phyloP scores from a whole-genome alignment of 2,329 filamentous ascomycete species.

The Aaosphaeria arxii region DNA sequence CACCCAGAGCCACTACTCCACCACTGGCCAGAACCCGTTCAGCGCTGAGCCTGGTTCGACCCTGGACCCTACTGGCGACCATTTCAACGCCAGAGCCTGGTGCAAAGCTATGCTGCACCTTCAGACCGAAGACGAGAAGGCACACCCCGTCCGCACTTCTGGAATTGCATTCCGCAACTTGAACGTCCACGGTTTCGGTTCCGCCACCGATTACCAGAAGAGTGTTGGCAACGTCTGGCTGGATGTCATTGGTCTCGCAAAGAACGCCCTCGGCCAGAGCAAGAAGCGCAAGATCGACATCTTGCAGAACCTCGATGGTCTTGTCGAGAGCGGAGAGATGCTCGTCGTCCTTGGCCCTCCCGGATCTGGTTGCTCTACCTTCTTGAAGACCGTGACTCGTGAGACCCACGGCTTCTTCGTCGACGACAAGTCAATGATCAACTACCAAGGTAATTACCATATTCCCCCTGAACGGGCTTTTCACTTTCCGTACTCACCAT shows the following conservation, averaged over 20 bases:
- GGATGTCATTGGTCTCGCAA: constrained; percentile 37
- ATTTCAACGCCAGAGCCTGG: constrained; percentile 50
- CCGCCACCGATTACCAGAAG: constrained; percentile 51
- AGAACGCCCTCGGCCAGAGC: constrained; percentile 31
- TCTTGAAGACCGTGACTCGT: constrained; percentile 79
- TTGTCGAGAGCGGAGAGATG: constrained; percentile 71
- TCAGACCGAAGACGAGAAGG: constrained; percentile 40
- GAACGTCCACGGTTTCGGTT: constrained; percentile 49
- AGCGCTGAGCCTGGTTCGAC: constrained; percentile 40
- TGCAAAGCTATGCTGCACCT: constrained; percentile 50
- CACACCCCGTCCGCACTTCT: constrained; percentile 42
- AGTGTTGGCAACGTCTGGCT: constrained; percentile 48
- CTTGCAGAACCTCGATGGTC: constrained; percentile 63
- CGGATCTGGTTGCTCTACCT: constrained; percentile 70
- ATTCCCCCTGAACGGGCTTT: not conserved
- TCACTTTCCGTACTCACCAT: constrained; percentile 3
- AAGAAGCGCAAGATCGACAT: constrained; percentile 56
- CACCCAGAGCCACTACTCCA: constrained; percentile 36
- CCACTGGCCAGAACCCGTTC: constrained; percentile 38
- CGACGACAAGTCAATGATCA: constrained; percentile 68
- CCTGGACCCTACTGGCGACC: constrained; percentile 45
- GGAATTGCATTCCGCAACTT: constrained; percentile 47
- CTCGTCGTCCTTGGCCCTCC: constrained; percentile 72
- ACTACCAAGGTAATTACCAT: constrained; percentile 65
- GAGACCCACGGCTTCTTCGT: constrained; percentile 78